These are phyloP conservation scores for Cystobasidiaceae sp. DNA, from an alignment of 1,284 basidiomycete genomes.

Conservation along the genomic window DNA sequence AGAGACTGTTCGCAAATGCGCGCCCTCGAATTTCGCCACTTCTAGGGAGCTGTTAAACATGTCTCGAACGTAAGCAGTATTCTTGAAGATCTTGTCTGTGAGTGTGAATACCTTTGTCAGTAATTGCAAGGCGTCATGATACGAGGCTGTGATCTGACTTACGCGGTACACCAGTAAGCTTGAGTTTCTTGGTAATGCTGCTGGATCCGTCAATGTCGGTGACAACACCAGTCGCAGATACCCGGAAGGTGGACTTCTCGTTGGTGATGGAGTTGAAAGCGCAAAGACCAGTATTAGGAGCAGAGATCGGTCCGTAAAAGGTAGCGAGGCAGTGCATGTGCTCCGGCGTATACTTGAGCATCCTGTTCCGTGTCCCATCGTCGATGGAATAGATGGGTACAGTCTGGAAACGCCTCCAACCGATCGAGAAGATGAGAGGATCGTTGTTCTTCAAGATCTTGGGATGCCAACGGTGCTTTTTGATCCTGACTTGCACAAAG, in stretches of 20 bases:
- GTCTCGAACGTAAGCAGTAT: conserved; percentile 96
- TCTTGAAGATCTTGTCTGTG: conserved; percentile 87
- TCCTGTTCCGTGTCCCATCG: conserved; percentile 93
- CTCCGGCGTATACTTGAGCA: conserved; percentile 99
- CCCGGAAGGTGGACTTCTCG: conserved; percentile 69
- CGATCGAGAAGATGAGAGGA: conserved; percentile 88
- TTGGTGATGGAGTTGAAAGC: conserved; percentile 82
- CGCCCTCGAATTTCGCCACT: conserved; percentile 97
- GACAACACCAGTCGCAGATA: conserved; percentile 91
- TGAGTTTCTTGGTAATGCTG: conserved; percentile 97
- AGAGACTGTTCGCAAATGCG: conserved; percentile 88
- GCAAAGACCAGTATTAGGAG: conserved; percentile 96
- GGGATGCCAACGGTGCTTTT: conserved; percentile 91
- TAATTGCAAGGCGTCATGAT: neutral
- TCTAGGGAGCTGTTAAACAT: conserved; percentile 93
- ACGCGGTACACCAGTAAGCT: conserved; percentile 83
- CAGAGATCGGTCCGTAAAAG: conserved; percentile 84
- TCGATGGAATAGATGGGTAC: conserved; percentile 94
- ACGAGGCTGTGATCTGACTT: neutral
- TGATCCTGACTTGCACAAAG: conserved; percentile 90
- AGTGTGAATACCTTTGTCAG: neutral
- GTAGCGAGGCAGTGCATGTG: conserved; percentile 99
- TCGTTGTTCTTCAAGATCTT: conserved; percentile 95
- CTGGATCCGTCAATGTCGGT: conserved; percentile 85
- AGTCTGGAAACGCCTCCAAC: conserved; percentile 94